Evolutionary conservation across 371 early-diverging fungal species (phyloP), one percentile per base, ranked within the genome.

Genomic region (Batrachochytrium dendrobatidis): DNA sequence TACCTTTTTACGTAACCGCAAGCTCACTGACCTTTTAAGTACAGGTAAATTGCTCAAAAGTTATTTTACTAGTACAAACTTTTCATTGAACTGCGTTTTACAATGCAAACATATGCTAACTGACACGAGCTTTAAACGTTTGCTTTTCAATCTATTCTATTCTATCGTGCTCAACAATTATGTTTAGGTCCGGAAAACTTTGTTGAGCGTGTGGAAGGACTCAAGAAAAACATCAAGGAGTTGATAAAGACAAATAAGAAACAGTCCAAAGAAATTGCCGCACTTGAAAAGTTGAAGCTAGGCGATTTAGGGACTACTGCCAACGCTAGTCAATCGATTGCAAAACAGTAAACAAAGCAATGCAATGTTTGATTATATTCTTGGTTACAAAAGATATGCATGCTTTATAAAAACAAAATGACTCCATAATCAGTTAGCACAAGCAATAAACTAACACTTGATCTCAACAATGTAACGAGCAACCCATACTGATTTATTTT

Each of bases 121-220:
- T 39, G 39, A 39, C 39, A 10, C n/a, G n/a, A n/a, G n/a, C n/a
- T n/a, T n/a, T n/a, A n/a, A n/a, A n/a, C n/a, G n/a, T n/a, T n/a
- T n/a, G n/a, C n/a, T n/a, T n/a, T n/a, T n/a, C n/a, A n/a, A n/a
- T n/a, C n/a, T n/a, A n/a, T n/a, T n/a, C n/a, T n/a, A n/a, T n/a
- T n/a, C n/a, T n/a, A n/a, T n/a, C n/a, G n/a, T n/a, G n/a, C n/a
- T n/a, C n/a, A n/a, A 22, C 10, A 28, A 22, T 28, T 10, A 17
- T 26, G 10, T 12, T 7, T 25, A 62, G 79, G 78, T 7, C 85
- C 77, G 5, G 86, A 86, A 51, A 51, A 64, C 0, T 84, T 82
- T 67, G 75, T 81, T 0, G 85, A 84, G 0, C 80, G 79, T 15
- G 72, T 84, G 18, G 66, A 66, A 31, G 71, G 74, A 34, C 55